These are phyloP conservation scores for Alternaria longipes DNA, from an alignment of 2,329 filamentous ascomycete genomes.

Conservation along the genomic window DNA sequence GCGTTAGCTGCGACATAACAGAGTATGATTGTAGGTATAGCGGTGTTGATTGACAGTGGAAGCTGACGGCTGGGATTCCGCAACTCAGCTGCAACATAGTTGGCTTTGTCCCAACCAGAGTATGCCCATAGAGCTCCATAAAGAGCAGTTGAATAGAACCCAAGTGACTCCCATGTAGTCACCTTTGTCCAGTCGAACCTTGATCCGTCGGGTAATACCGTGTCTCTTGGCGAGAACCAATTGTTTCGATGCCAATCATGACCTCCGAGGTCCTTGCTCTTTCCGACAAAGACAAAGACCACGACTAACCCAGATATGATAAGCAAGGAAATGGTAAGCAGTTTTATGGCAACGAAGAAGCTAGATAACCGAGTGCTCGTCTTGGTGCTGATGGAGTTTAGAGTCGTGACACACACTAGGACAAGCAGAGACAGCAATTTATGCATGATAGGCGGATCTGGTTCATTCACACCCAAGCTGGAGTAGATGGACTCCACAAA, in stretches of 20 bases:
- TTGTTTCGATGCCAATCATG: conserved; percentile 45
- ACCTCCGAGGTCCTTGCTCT: conserved; percentile 43
- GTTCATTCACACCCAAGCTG: conserved; percentile 66
- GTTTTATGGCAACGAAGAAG: conserved; percentile 52
- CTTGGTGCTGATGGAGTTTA: conserved; percentile 58
- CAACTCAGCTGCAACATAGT: conserved; percentile 51
- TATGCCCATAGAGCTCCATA: conserved; percentile 52
- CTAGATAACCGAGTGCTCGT: conserved; percentile 51
- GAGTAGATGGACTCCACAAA: conserved; percentile 60
- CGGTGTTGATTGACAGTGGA: conserved; percentile 69
- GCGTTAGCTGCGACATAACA: conserved; percentile 70
- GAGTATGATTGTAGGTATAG: conserved; percentile 67
- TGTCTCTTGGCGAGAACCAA: conserved; percentile 46
- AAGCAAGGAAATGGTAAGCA: conserved; percentile 46
- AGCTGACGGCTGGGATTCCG: conserved; percentile 54
- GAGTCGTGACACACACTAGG: conserved; percentile 49
- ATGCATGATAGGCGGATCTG: conserved; percentile 56
- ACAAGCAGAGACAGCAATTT: conserved; percentile 53
- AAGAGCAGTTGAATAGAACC: conserved; percentile 67
- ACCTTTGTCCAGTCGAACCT: conserved; percentile 51
- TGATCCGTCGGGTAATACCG: conserved; percentile 39
- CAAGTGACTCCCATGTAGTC: conserved; percentile 66
- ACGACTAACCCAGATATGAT: conserved; percentile 49
- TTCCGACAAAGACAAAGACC: conserved; percentile 40
- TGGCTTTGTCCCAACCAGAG: conserved; percentile 53